These are phyloP conservation scores for Singerocomus rubriflavus DNA, from an alignment of 1,284 basidiomycete species.

Conservation along the genomic window DNA sequence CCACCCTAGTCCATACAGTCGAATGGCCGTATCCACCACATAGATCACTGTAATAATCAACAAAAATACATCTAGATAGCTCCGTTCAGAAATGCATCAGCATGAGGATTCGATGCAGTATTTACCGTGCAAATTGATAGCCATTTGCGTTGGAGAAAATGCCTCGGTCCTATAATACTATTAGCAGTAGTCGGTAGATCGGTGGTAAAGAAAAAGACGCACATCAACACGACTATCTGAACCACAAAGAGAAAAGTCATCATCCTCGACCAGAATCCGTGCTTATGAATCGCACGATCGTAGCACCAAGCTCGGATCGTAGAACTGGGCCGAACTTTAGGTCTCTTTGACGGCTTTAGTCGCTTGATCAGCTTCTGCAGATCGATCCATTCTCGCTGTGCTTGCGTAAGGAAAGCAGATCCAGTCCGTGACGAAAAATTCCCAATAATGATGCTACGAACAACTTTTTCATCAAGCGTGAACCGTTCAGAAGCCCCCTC, in stretches of 20 bases:
- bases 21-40: slow-evolving; percentile 74
- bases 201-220: slow-evolving; percentile 29
- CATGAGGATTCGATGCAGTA: neutral
- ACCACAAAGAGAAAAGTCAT: slow-evolving; percentile 83
- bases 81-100: slow-evolving; percentile 7
- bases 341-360: slow-evolving; percentile 84
- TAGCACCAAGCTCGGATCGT: slow-evolving; percentile 84
- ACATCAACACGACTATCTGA: slow-evolving; percentile 90
- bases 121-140: slow-evolving; percentile 70
- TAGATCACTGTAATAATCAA: slow-evolving; percentile 75
- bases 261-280: slow-evolving; percentile 88
- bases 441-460: slow-evolving; percentile 85
- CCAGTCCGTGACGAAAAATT: slow-evolving; percentile 90
- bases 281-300: slow-evolving; percentile 85
- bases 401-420: slow-evolving; percentile 76
- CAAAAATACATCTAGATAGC: slow-evolving; percentile 65
- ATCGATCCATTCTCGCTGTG: slow-evolving; percentile 97
- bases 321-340: slow-evolving; percentile 56
- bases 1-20: slow-evolving; percentile 85
- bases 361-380: slow-evolving; percentile 85
- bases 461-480: neutral
- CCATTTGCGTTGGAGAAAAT: slow-evolving; percentile 54
- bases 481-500: slow-evolving; percentile 14
- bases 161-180: slow-evolving; percentile 68
- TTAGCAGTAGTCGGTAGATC: neutral